A percentile compares a stretch with the other conserved stretches of the same genome.
Evolutionary conservation across 495 filamentous ascomycete species (phyloP).

Genomic region (Parachaetomium inaequale): DNA sequence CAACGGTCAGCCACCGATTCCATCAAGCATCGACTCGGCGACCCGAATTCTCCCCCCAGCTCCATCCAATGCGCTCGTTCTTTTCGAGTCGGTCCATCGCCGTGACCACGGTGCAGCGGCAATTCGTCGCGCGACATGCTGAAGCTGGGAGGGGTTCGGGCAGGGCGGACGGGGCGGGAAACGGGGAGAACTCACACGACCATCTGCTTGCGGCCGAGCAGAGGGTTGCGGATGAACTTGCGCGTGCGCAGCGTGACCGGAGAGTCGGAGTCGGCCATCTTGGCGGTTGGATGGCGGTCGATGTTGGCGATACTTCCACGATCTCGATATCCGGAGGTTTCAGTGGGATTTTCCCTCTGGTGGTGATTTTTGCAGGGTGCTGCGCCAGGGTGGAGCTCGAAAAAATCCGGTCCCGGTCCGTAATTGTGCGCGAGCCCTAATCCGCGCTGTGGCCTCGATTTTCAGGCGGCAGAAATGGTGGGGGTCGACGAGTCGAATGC

Average conservation of each 20-base stretch:
- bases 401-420: slow-evolving; percentile 29
- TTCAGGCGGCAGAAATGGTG: slow-evolving; percentile 10
- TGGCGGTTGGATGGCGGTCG: slow-evolving; percentile 31
- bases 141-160: slow-evolving; percentile 4
- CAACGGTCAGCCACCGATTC: slow-evolving; percentile 14
- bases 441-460: slow-evolving; percentile 16
- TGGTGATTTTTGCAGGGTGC: slow-evolving; percentile 31
- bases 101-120: background rate
- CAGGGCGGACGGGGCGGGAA: slow-evolving; percentile 6
- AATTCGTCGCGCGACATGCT: slow-evolving; percentile 11
- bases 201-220: slow-evolving; percentile 99
- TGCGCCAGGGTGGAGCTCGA: slow-evolving; percentile 28
- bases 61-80: slow-evolving; percentile 5
- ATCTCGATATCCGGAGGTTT: slow-evolving; percentile 25
- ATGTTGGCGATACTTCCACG: slow-evolving; percentile 30
- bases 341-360: slow-evolving; percentile 27
- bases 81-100: background rate
- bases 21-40: background rate
- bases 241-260: slow-evolving; percentile 96
- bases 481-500: background rate
- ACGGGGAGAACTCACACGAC: slow-evolving; percentile 80
- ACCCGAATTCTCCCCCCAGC: background rate
- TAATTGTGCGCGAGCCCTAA: slow-evolving; percentile 36
- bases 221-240: slow-evolving; percentile 99
- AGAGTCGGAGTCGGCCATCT: slow-evolving; percentile 81